Evolutionary conservation across 2,329 filamentous ascomycete genomes (phyloP), one percentile per base, ranked within the genome.

Genomic region (Ceratocystis cubensis): DNA sequence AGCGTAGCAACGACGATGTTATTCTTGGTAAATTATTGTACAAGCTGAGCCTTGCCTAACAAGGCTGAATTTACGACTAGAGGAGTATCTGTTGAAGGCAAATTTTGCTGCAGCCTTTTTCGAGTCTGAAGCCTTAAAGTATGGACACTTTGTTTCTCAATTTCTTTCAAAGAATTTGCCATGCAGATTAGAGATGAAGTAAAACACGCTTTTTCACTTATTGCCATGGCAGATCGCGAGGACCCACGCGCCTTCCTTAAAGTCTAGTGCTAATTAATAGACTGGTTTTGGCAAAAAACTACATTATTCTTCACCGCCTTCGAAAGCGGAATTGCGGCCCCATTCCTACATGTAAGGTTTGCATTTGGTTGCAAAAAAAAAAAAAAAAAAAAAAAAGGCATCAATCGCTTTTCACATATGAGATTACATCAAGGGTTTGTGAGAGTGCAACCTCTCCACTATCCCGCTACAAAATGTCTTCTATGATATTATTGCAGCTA

Each of bases 261-360:
- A 57, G 28, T 57, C 25, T 20, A 8, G 17, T 57, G n/a, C 37
- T 57, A 33, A 33, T 37, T 2, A 13, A 37, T 10, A n/a, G 13
- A 5, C 22, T 63, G 5, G 6, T 7, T 33, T 7, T 56, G 25
- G 6, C 22, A 17, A 50, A 37, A 20, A 22, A 8, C 15, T 30
- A 66, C 22, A 48, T 45, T n/a, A n/a, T 48, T 61, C 10, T 28
- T 63, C 57, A 65, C 66, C 66, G 63, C 63, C 63, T 67, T 50
- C 63, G 5, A 10, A 30, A 33, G 25, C 22, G 8, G 25, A 25
- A 33, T 3, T 33, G 17, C 17, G 22, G 22, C 22, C 22, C n/a
- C n/a, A 22, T 8, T 50, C 46, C 61, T 3, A 48, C 37, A 30
- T 30, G 50, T 56, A 5, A 56, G 30, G 25, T 33, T 7, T 28